These are phyloP conservation scores for Cladosporium sp. DNA, from an alignment of 2,329 filamentous ascomycete species.

Conservation along the genomic window DNA sequence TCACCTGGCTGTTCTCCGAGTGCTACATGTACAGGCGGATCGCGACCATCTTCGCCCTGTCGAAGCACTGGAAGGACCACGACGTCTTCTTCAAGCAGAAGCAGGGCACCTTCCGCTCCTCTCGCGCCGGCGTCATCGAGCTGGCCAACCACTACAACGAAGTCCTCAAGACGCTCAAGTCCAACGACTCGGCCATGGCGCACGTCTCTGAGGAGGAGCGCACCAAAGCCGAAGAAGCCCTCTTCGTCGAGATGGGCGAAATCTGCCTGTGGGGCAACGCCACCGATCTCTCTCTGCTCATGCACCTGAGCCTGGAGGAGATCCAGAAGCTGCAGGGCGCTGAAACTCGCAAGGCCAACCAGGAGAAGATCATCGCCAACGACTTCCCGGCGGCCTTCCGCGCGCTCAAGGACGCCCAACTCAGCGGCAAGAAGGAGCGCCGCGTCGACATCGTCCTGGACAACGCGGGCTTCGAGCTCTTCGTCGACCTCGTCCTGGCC, in stretches of 20 bases:
- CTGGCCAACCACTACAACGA: conserved; percentile 75
- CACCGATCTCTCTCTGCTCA: conserved; percentile 87
- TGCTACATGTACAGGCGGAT: conserved; percentile 93
- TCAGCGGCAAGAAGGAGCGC: conserved; percentile 63
- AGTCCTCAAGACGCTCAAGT: conserved; percentile 62
- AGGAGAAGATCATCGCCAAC: conserved; percentile 90
- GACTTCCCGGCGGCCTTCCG: conserved; percentile 72
- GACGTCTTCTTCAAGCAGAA: conserved; percentile 90
- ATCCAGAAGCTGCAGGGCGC: conserved; percentile 95
- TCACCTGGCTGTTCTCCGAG: conserved; percentile 86
- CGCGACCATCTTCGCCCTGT: conserved; percentile 70
- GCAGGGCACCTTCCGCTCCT: conserved; percentile 86
- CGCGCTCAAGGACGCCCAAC: conserved; percentile 61
- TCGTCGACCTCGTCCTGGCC: conserved; percentile 87
- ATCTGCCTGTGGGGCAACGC: conserved; percentile 98
- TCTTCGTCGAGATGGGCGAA: conserved; percentile 92
- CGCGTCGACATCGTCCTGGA: conserved; percentile 93
- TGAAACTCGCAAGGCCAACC: conserved; percentile 76
- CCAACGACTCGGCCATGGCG: conserved; percentile 42
- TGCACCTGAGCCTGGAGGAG: conserved; percentile 87
- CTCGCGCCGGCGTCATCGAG: conserved; percentile 78
- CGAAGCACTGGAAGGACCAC: conserved; percentile 80
- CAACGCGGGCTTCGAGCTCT: conserved; percentile 96
- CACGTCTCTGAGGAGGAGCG: conserved; percentile 48
- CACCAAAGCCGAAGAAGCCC: conserved; percentile 65